Evolutionary conservation across 2,329 filamentous ascomycete genomes (phyloP).

Genomic region (Colletotrichum lupini): DNA sequence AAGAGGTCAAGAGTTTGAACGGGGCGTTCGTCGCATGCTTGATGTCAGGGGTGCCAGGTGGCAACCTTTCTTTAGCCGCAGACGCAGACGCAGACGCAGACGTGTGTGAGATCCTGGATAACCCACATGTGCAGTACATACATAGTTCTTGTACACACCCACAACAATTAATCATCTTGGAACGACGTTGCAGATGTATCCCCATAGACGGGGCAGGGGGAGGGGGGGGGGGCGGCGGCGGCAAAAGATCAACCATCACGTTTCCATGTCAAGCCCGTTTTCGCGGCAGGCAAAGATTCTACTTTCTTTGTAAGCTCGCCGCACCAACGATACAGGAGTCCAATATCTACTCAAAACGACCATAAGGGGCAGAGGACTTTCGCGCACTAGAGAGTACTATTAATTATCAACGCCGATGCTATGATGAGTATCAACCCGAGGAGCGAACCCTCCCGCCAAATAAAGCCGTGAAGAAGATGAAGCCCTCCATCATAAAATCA

Average conservation of each 20-base stretch:
- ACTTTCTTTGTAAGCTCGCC: background rate
- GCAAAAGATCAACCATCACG: background rate
- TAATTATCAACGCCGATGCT: conserved; percentile 33
- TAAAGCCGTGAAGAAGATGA: conserved; percentile 15
- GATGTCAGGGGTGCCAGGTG: background rate
- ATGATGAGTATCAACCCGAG: conserved; percentile 31
- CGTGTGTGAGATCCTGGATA: background rate
- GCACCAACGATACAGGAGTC: too few species aligned
- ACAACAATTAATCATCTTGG: too few species aligned
- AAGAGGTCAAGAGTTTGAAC: background rate
- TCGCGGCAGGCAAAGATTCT: background rate
- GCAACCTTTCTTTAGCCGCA: background rate
- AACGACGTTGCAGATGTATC: background rate
- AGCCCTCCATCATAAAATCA: conserved; percentile 29
- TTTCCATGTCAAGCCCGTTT: background rate
- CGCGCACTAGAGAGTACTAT: background rate
- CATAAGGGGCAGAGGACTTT: too few species aligned
- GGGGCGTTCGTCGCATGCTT: background rate
- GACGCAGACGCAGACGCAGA: background rate
- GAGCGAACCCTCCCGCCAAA: conserved; percentile 20
- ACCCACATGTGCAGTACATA: background rate
- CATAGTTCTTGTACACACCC: background rate
- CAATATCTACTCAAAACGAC: too few species aligned
- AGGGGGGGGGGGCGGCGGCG: background rate
- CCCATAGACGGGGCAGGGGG: background rate